Evolutionary conservation across 306 rosid genomes (phyloP).

Genomic region (Datisca glomerata): DNA sequence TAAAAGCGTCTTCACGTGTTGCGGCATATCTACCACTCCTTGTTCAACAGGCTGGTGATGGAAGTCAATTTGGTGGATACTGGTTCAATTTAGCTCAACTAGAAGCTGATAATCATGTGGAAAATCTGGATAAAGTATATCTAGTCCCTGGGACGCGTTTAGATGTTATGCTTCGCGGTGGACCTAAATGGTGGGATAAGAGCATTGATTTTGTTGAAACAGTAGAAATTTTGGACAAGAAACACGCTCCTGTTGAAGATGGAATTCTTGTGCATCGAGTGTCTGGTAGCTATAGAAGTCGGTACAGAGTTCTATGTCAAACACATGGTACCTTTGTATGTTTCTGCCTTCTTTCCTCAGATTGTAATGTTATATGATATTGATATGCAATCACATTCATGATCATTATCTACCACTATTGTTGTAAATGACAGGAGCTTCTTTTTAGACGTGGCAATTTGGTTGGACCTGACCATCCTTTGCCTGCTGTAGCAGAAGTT

Average conservation of each 20-base stretch:
- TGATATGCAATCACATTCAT: background rate
- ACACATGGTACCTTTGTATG: constrained; percentile 65
- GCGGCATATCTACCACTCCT: constrained; percentile 67
- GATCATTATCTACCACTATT: constrained; percentile 8
- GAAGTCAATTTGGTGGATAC: constrained; percentile 85
- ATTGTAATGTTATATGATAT: constrained; percentile 6
- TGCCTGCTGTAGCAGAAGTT: constrained; percentile 52
- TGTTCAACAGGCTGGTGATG: constrained; percentile 63
- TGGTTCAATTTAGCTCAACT: constrained; percentile 53
- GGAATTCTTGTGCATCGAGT: constrained; percentile 46
- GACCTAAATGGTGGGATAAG: constrained; percentile 72
- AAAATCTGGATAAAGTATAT: constrained; percentile 42
- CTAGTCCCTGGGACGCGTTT: constrained; percentile 75
- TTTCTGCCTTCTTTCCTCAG: constrained; percentile 16
- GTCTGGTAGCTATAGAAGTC: constrained; percentile 38
- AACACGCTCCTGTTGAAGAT: constrained; percentile 23
- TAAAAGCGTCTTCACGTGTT: constrained; percentile 55
- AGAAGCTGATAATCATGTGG: constrained; percentile 34
- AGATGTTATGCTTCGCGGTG: constrained; percentile 62
- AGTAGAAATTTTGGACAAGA: constrained; percentile 32
- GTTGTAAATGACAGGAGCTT: constrained; percentile 55
- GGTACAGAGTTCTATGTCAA: constrained; percentile 59
- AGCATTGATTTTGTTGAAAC: constrained; percentile 35
- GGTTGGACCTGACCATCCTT: constrained; percentile 82
- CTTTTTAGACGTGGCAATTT: constrained; percentile 69